Conservation (phyloP, 352 stramenopile species). For the Phytophthora hibernalis region DNA sequence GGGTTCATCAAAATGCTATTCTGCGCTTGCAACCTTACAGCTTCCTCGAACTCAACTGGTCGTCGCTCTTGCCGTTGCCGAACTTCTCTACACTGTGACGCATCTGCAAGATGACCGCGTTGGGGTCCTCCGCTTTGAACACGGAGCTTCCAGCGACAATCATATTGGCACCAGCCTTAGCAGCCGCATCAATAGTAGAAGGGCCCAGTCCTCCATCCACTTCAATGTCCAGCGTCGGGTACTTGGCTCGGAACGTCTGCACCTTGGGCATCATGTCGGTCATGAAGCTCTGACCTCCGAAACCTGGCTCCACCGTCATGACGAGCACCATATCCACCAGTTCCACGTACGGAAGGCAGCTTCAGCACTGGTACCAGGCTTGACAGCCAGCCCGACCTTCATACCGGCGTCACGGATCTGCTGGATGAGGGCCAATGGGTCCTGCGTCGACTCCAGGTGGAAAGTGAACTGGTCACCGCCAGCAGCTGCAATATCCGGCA, state of each 20-base stretch:
- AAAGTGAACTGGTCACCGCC: constrained; percentile 97
- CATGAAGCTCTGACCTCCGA: constrained; percentile 98
- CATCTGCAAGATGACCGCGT: constrained; percentile 79
- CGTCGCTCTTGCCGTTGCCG: constrained; percentile 79
- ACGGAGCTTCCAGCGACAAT: constrained; percentile 97
- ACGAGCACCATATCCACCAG: constrained; percentile 96
- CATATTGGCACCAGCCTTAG: constrained; percentile 96
- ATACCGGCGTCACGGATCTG: constrained; percentile 91
- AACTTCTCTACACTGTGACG: constrained; percentile 82
- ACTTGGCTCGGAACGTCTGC: constrained; percentile 86
- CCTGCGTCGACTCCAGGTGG: constrained; percentile 91
- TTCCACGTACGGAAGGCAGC: constrained; percentile 84
- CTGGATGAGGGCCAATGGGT: constrained; percentile 80
- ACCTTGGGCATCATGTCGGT: constrained; percentile 96
- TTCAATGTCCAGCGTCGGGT: constrained; percentile 96
- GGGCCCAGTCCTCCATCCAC: constrained; percentile 96
- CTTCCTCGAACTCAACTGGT: constrained; percentile 52
- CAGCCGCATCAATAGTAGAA: constrained; percentile 94
- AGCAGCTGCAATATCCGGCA: constrained; percentile 95
- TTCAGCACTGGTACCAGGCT: constrained; percentile 94
- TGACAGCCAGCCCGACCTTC: constrained; percentile 96
- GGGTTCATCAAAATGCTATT: not conserved
- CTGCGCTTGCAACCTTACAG: constrained; percentile 33
- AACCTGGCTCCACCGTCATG: constrained; percentile 99
- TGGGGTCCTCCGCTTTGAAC: constrained; percentile 85